Evolutionary conservation across 805 yeast genomes (phyloP), one percentile per base, ranked within the genome.

Genomic region (Wickerhamiella allomyrinae): DNA sequence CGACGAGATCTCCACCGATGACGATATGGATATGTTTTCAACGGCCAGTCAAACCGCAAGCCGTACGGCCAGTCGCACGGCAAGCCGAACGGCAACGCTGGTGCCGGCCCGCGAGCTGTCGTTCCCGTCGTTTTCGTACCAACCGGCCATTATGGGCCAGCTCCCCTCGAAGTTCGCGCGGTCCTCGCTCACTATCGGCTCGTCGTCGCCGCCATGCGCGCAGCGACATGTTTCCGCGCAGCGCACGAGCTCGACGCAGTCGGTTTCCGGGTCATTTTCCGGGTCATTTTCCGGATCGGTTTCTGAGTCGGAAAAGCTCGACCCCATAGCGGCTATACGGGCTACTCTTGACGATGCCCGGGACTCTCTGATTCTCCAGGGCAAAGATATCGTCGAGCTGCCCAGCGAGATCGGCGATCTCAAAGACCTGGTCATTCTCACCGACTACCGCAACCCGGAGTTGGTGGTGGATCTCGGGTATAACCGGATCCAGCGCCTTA

Each of bases 371-470:
- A 39, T 48, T n/a, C 47, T 57, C 11, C 51, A 50, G 29, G 43
- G 46, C 11, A 41, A 48, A n/a, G 52, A 49, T 7, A 42, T 64
- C 11, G 39, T 36, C 1, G 45, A 49, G 21, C 48, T 66, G 7
- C 69, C 69, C 1, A 47, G 40, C 7, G 65, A 59, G 22, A 48
- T 62, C 34, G 49, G 43, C 6, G 69, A 64, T 40, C 51, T 65
- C 33, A 46, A 47, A 24, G 47, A 55, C 39, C 44, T 60, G 23
- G 59, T 59, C 7, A 31, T 41, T 20, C 29, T 45, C 20, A 43
- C 38, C 9, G 51, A 48, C 19, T 44, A 55, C 14, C 43, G 55
- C 34, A 45, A 43, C 8, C 54, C 60, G 17, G 34, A 44, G 27
- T 46, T 63, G 35, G 50, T 53, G 25, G 33, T 65, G 36, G 55